Evolutionary conservation across 495 filamentous ascomycete genomes (phyloP).

Genomic region (Tetracladium marchalianum): DNA sequence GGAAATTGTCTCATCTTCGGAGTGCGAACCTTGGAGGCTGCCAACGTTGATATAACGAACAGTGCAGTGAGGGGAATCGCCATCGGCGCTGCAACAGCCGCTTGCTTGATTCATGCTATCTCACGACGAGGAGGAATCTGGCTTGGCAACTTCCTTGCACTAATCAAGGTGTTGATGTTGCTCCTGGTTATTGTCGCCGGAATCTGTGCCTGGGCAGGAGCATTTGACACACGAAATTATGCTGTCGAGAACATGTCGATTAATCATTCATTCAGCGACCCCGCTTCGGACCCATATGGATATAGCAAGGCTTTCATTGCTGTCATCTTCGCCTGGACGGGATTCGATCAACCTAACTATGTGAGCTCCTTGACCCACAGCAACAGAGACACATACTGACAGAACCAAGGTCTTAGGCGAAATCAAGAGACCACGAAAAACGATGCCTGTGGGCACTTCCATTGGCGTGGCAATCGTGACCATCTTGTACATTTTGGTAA

Average conservation of each 20-base stretch:
- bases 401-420: constrained; percentile 30
- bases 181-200: constrained; percentile 31
- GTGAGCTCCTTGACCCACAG: neutral
- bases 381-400: neutral
- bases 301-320: constrained; percentile 7
- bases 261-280: constrained; percentile 8
- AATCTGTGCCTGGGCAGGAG: constrained; percentile 14
- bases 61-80: constrained; percentile 31
- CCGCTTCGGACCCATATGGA: constrained; percentile 4
- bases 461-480: constrained; percentile 22
- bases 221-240: constrained; percentile 3
- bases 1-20: constrained; percentile 35
- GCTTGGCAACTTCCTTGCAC: constrained; percentile 38
- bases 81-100: constrained; percentile 26
- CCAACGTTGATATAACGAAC: constrained; percentile 6
- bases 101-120: constrained; percentile 36
- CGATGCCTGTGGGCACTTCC: constrained; percentile 27
- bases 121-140: constrained; percentile 38
- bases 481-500: constrained; percentile 33
- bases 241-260: constrained; percentile 8
- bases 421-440: constrained; percentile 28
- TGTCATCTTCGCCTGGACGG: constrained; percentile 8
- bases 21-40: constrained; percentile 6
- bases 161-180: constrained; percentile 36
- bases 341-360: constrained; percentile 12